Percentiles rank a stretch among this genome's conserved stretches.
Evolutionary conservation across 306 rosid species (phyloP).

Genomic region (Cyamopsis tetragonoloba): DNA sequence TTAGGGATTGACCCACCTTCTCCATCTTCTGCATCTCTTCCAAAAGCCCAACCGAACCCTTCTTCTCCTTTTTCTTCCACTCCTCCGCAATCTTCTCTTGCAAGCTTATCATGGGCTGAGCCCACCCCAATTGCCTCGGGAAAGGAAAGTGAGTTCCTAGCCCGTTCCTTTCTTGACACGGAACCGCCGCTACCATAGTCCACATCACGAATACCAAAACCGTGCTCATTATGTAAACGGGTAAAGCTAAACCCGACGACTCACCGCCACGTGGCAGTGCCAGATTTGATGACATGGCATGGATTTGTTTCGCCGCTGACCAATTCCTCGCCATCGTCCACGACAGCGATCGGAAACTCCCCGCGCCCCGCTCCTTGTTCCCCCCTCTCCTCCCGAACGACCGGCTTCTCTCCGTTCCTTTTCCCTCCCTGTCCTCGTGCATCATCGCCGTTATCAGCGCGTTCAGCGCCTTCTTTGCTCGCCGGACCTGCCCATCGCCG

Average conservation of each 20-base stretch:
- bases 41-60: conserved; percentile 55
- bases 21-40: conserved; percentile 91
- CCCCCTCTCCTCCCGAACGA: conserved; percentile 68
- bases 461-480: conserved; percentile 73
- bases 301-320: conserved; percentile 88
- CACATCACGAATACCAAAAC: conserved; percentile 68
- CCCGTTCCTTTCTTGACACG: conserved; percentile 87
- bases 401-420: conserved; percentile 63
- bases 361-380: conserved; percentile 17
- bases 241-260: conserved; percentile 47
- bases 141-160: conserved; percentile 49
- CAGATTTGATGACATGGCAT: conserved; percentile 61
- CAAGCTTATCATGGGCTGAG: conserved; percentile 59
- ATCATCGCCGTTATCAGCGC: conserved; percentile 50
- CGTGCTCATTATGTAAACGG: conserved; percentile 66
- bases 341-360: conserved; percentile 41
- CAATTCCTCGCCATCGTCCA: conserved; percentile 79
- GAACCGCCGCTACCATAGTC: conserved; percentile 75
- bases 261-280: conserved; percentile 71
- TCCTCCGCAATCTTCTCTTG: conserved; percentile 90
- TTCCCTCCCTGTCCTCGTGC: conserved; percentile 63
- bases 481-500: conserved; percentile 85
- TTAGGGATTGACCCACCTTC: conserved; percentile 48
- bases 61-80: conserved; percentile 98
- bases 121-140: conserved; percentile 61